These are phyloP conservation scores for Dalechampia spathulata DNA, from an alignment of 441 rosid genomes.

Conservation along the genomic window DNA sequence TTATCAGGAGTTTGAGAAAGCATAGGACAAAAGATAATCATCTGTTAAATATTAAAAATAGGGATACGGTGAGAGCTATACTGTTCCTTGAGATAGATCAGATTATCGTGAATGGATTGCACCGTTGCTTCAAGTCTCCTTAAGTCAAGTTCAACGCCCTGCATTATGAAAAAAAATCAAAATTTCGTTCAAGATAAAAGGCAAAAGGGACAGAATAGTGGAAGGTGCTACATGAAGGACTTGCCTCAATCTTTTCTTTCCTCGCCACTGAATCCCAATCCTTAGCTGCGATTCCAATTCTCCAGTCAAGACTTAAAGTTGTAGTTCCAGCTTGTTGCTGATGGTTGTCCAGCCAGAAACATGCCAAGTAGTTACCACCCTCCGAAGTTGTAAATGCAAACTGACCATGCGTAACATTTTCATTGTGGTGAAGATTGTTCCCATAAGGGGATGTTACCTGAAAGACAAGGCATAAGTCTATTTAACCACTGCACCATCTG, in stretches of 20 bases:
- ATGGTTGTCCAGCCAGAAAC: conserved; percentile 53
- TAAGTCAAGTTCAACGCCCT: conserved; percentile 85
- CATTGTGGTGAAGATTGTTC: conserved; percentile 62
- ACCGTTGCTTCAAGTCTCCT: conserved; percentile 62
- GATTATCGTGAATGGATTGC: conserved; percentile 47
- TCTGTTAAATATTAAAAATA: background rate
- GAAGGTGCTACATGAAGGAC: conserved; percentile 8
- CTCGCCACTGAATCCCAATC: conserved; percentile 91
- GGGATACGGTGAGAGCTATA: conserved; percentile 13
- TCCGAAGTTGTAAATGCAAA: conserved; percentile 87
- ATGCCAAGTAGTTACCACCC: conserved; percentile 76
- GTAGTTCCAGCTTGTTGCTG: conserved; percentile 26
- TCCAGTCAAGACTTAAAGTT: conserved; percentile 79
- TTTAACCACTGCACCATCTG: background rate
- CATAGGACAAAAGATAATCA: background rate
- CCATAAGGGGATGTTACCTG: conserved; percentile 90
- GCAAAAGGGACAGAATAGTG: background rate
- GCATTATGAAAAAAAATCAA: background rate
- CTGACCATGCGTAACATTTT: conserved; percentile 63
- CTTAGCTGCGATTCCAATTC: conserved; percentile 72
- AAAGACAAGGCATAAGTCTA: conserved; percentile 4
- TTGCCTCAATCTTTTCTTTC: conserved; percentile 80
- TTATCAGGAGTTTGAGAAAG: too few species aligned
- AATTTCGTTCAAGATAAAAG: background rate
- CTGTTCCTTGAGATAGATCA: conserved; percentile 56